Evolutionary conservation across 2,329 filamentous ascomycete genomes (phyloP).

Genomic region (Aureobasidium lini): DNA sequence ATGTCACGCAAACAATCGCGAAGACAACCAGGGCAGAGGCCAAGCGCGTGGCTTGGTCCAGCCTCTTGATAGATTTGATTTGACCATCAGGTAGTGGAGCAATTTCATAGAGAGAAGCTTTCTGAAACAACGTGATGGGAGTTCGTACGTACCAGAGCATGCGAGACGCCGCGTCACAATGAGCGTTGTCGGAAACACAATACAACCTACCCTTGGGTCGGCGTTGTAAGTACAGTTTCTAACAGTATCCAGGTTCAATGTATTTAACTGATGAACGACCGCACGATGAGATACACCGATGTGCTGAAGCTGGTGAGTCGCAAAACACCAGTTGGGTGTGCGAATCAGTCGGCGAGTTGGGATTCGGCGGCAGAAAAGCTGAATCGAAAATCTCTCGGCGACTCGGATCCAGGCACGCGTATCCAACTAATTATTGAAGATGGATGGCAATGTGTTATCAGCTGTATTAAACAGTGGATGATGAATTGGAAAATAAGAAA

Average conservation of each 20-base stretch:
- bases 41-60: constrained; percentile 10
- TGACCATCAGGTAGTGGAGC: neutral
- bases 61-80: neutral
- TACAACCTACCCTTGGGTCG: neutral
- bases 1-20: constrained; percentile 3
- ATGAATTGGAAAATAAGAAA: neutral
- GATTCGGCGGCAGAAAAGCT: neutral
- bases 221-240: neutral
- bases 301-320: neutral
- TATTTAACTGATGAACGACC: neutral
- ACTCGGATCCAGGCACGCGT: neutral
- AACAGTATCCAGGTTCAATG: neutral
- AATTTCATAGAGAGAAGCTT: neutral
- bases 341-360: neutral
- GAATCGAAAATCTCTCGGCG: constrained; percentile 7
- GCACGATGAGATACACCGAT: neutral
- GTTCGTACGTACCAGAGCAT: constrained; percentile 5
- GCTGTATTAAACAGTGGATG: neutral
- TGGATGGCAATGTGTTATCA: neutral
- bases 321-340: neutral
- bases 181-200: neutral
- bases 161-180: neutral
- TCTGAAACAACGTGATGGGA: neutral
- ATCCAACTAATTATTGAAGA: neutral
- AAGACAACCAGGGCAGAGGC: neutral